Base-by-base conservation (phyloP, 2,329 filamentous ascomycete genomes). In the Raffaelea arxii region DNA sequence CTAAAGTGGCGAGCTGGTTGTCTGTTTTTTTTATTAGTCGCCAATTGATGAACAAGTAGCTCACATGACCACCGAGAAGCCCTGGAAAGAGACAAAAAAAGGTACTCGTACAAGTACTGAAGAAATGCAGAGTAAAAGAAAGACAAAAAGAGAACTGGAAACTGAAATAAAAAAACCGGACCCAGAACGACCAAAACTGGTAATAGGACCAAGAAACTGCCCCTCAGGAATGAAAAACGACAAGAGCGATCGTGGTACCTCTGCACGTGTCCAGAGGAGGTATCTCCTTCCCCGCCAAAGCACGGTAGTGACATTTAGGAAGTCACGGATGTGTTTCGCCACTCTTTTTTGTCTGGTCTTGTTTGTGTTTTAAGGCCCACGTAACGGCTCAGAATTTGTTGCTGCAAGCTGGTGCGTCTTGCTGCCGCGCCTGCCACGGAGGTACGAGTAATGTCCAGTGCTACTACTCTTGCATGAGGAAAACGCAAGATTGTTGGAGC, bases 111-210 rank as follows among this genome's bases (percentile, higher is more conserved):
- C 41, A 41, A 25, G 24, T 18, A 42, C 23, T 22, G 38, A 12
- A 46, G 21, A 32, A 41, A 25, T 22, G 18, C 21, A 27, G 18
- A 43, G 22, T n/a, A 39, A 44, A 36, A 27, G 16, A 18, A 36
- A 41, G 41, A 23, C n/a, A 43, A 39, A 7, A 24, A 40, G 18
- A 38, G 19, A 46, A 41, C 12, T 37, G 30, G 30, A 19, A 36
- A 39, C 41, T 41, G 22, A 36, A 25, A 40, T 32, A 44, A 45
- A 30, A 41, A 21, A 7, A 32, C 9, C 37, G 39, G 44, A 42
- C 30, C 6, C 22, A 43, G 18, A 43, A 23, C 24, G 14, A 14
- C 12, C n/a, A n/a, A 16, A 43, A 30, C n/a, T n/a, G n/a, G n/a
- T n/a, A n/a, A n/a, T n/a, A n/a, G n/a, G n/a, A n/a, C n/a, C n/a